Conservation (phyloP, 441 rosid species). For the Aquilaria agallochum region DNA sequence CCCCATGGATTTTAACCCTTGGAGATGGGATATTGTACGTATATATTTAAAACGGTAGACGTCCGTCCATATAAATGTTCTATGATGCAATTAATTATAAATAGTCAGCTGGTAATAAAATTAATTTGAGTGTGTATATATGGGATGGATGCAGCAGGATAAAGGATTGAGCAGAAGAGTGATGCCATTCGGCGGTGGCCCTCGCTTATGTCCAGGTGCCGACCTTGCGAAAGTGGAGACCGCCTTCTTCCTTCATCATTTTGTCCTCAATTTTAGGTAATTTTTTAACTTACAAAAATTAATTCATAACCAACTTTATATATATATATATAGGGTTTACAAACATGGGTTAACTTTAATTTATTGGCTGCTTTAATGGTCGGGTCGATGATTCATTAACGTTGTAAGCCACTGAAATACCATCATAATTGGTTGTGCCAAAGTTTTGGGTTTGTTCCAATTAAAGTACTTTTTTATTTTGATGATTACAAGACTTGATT, state of each 20-base stretch:
- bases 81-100: background rate
- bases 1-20: slow-evolving; percentile 67
- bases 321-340: too few relatives aligned
- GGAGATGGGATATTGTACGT: slow-evolving; percentile 71
- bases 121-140: background rate
- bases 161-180: slow-evolving; percentile 45
- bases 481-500: too few relatives aligned
- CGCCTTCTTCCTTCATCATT: slow-evolving; percentile 82
- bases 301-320: too few relatives aligned
- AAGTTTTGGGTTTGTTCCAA: too few relatives aligned
- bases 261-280: slow-evolving; percentile 73
- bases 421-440: slow-evolving; percentile 10
- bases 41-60: background rate
- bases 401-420: slow-evolving; percentile 23
- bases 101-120: too few relatives aligned
- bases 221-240: slow-evolving; percentile 69
- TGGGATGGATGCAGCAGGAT: slow-evolving; percentile 26
- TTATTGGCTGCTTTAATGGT: too few relatives aligned
- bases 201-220: slow-evolving; percentile 74
- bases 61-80: background rate
- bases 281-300: background rate
- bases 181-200: slow-evolving; percentile 86
- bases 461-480: too few relatives aligned
- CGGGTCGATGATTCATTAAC: too few relatives aligned
- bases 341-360: too few relatives aligned